Evolutionary conservation across 257 asterid species (phyloP).

Genomic region (Ilex asprella): DNA sequence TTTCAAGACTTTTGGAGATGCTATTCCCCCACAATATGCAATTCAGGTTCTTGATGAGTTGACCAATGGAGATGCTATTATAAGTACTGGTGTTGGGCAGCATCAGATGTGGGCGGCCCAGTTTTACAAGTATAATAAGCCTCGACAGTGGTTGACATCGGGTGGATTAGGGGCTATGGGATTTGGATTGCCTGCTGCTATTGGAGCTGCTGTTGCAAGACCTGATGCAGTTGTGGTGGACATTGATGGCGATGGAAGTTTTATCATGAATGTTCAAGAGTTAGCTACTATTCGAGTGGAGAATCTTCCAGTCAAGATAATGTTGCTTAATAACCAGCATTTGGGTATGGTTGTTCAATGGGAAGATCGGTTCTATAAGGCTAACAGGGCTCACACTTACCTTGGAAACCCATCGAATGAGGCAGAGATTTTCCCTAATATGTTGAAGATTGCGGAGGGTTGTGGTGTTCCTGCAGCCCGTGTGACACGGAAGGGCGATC

Average conservation of each 20-base stretch:
- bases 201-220: constrained; percentile 77
- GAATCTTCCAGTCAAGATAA: constrained; percentile 68
- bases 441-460: constrained; percentile 75
- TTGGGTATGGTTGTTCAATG: constrained; percentile 89
- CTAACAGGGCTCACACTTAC: constrained; percentile 74
- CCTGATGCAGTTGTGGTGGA: constrained; percentile 70
- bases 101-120: constrained; percentile 97
- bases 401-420: constrained; percentile 67
- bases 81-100: constrained; percentile 82
- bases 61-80: constrained; percentile 61
- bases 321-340: constrained; percentile 75
- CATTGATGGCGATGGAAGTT: constrained; percentile 89
- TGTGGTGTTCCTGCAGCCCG: constrained; percentile 67
- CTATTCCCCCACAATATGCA: constrained; percentile 78
- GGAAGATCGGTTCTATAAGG: constrained; percentile 81
- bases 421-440: constrained; percentile 52
- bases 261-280: constrained; percentile 82
- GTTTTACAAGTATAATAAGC: constrained; percentile 61
- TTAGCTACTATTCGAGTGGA: constrained; percentile 66
- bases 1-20: constrained; percentile 52
- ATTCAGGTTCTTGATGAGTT: constrained; percentile 70
- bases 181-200: constrained; percentile 79
- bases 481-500: constrained; percentile 40
- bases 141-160: constrained; percentile 72
- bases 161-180: constrained; percentile 89